Evolutionary conservation across 208 protist genomes (phyloP).

Genomic region (Trypanosoma caninum): DNA sequence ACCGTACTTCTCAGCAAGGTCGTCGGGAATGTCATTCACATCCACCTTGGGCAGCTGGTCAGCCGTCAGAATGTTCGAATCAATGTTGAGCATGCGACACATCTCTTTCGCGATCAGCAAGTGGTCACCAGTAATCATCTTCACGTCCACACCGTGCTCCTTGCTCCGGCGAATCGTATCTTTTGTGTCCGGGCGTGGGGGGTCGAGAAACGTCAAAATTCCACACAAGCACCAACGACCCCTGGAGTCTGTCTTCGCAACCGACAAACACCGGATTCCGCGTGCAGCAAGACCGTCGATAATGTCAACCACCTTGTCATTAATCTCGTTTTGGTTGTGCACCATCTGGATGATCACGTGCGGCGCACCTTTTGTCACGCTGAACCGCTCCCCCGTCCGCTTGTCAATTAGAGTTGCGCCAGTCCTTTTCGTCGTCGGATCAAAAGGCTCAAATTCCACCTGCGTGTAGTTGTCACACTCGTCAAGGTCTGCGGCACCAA

Average conservation of each 20-base stretch:
- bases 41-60: slow-evolving; percentile 11
- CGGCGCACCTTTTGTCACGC: slow-evolving; percentile 87
- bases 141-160: slow-evolving; percentile 91
- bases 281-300: too few relatives aligned
- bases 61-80: too few relatives aligned
- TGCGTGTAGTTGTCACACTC: too few relatives aligned
- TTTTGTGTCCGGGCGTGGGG: slow-evolving; percentile 92
- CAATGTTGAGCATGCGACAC: slow-evolving; percentile 92
- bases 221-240: slow-evolving; percentile 88
- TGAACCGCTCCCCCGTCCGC: slow-evolving; percentile 71
- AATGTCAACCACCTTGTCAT: too few relatives aligned
- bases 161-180: slow-evolving; percentile 91
- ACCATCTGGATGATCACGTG: too few relatives aligned
- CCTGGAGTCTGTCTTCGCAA: slow-evolving; percentile 55
- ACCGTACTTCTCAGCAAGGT: slow-evolving; percentile 66
- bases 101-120: slow-evolving; percentile 93
- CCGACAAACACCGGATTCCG: too few relatives aligned
- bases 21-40: slow-evolving; percentile 43
- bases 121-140: slow-evolving; percentile 97
- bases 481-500: too few relatives aligned
- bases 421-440: too few relatives aligned
- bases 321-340: too few relatives aligned
- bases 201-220: slow-evolving; percentile 95
- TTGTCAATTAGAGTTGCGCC: too few relatives aligned
- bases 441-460: too few relatives aligned